Percentiles rank a stretch among this genome's conserved stretches.
Conservation (phyloP, 2,329 filamentous ascomycete genomes). For the Aureobasidium sp. region DNA sequence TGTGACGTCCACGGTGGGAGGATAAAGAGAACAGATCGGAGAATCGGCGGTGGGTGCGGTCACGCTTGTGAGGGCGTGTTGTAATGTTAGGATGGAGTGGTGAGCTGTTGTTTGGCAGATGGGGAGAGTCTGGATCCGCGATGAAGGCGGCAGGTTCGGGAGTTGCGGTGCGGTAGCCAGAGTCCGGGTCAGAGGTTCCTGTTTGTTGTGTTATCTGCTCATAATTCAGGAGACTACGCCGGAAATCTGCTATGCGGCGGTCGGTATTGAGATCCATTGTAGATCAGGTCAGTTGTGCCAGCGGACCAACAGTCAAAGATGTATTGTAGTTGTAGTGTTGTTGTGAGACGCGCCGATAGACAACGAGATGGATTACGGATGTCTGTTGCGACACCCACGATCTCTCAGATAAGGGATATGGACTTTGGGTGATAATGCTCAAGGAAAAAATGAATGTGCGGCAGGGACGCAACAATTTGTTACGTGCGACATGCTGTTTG, state of each 20-base stretch:
- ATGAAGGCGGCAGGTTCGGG: not conserved
- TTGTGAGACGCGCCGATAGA: too few relatives aligned
- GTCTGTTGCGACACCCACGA: not conserved
- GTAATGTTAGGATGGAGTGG: not conserved
- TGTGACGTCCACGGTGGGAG: not conserved
- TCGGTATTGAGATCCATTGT: not conserved
- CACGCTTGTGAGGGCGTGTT: not conserved
- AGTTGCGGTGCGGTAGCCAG: not conserved
- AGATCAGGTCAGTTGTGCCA: not conserved
- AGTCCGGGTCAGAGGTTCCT: not conserved
- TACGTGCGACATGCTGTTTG: not conserved
- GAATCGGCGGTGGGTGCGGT: not conserved
- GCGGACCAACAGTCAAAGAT: not conserved
- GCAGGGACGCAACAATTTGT: not conserved
- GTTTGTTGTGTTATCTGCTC: not conserved
- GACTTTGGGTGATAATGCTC: not conserved
- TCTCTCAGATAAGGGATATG: not conserved
- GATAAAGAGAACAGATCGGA: not conserved
- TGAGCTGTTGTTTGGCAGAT: not conserved
- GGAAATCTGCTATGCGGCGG: not conserved
- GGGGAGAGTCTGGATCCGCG: not conserved
- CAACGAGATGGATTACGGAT: not conserved
- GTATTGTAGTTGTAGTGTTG: slow-evolving; percentile 1
- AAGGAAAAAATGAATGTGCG: not conserved
- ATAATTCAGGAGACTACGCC: not conserved